Base-by-base conservation (phyloP, 495 filamentous ascomycete genomes). In the Neurospora sp. region DNA sequence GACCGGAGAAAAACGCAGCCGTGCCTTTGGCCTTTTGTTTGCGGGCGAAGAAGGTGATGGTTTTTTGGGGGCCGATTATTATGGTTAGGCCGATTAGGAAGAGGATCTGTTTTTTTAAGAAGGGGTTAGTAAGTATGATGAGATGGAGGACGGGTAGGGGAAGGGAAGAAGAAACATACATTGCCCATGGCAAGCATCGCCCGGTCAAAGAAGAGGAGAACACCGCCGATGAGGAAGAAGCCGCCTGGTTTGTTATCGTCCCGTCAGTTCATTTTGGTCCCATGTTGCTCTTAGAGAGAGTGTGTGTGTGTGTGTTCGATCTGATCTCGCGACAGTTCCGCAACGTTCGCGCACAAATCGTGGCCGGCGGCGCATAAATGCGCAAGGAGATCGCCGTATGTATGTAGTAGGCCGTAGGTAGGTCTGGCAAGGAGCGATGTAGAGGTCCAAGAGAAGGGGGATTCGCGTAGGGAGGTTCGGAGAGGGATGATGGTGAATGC, bases 171-270 rank as follows among this genome's bases (percentile, higher is more conserved):
- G 6, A 42, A 89, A 89, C 87, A 85, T 88, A 83, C 71, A 68
- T 78, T 82, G 73, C 74, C 75, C 79, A 81, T 81, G 35, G 79
- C 75, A 40, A 86, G 92, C 94, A 98, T 92, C 75, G 96, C 93
- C 72, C 96, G 90, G 82, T 99, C 96, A 81, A 98, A 99, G 85
- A 99, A 98, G 84, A 99, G 89, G 74, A 98, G 81, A 5, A 98
- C 92, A 70, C 96, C 96, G 73, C 93, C 93, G 78, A 97, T 85
- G 68, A 99, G 88, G 87, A 99, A 99, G 85, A 97, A 89, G 70
- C 90, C 93, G 75, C 95, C 95, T 94, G 73, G 61, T 72, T 8
- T 20, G 18, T 42, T 45, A 31, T 31, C 42, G 42, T 61, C 70
- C 73, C 41, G 72, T 71, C 68, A 72, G 45, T 75, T 76, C 74